These are phyloP conservation scores for Candida nitratophila DNA, from an alignment of 805 yeast species.

Conservation along the genomic window DNA sequence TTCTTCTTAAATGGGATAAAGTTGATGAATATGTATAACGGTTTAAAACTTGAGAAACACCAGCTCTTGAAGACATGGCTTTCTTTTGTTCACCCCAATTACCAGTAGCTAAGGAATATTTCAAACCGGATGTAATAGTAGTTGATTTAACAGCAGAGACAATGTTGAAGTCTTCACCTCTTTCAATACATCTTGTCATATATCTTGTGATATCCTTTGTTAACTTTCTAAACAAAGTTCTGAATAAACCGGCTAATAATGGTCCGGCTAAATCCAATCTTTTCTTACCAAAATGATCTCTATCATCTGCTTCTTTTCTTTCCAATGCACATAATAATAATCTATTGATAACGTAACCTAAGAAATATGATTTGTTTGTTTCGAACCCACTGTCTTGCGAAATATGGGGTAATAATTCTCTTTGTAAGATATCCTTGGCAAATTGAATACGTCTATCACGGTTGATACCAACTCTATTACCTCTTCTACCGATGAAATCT, in stretches of 20 bases:
- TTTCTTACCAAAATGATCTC: slow-evolving; percentile 99
- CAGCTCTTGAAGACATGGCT: slow-evolving; percentile 98
- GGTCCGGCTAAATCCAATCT: slow-evolving; percentile 99
- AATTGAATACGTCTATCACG: slow-evolving; percentile 97
- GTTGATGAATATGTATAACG: slow-evolving; percentile 99
- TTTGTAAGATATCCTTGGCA: slow-evolving; percentile 93
- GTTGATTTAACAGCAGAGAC: slow-evolving; percentile 95
- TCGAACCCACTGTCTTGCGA: slow-evolving; percentile 97
- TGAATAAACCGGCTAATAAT: slow-evolving; percentile 86
- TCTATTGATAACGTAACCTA: slow-evolving; percentile 97
- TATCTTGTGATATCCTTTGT: slow-evolving; percentile 96
- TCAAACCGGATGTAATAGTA: slow-evolving; percentile 94
- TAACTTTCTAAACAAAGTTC: slow-evolving; percentile 87
- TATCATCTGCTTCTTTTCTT: slow-evolving; percentile 96
- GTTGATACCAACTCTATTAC: slow-evolving; percentile 91
- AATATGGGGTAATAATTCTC: slow-evolving; percentile 94
- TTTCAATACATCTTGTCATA: slow-evolving; percentile 98
- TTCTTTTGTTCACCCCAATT: slow-evolving; percentile 99
- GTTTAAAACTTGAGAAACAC: slow-evolving; percentile 97
- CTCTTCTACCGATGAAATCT: slow-evolving; percentile 97
- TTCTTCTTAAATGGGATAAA: slow-evolving; percentile 95
- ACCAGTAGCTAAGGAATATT: slow-evolving; percentile 97
- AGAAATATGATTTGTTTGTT: slow-evolving; percentile 91
- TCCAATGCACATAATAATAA: slow-evolving; percentile 91
- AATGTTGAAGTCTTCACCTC: slow-evolving; percentile 93